Evolutionary conservation across 352 stramenopile genomes (phyloP).

Genomic region (Globisporangium cederbergense): DNA sequence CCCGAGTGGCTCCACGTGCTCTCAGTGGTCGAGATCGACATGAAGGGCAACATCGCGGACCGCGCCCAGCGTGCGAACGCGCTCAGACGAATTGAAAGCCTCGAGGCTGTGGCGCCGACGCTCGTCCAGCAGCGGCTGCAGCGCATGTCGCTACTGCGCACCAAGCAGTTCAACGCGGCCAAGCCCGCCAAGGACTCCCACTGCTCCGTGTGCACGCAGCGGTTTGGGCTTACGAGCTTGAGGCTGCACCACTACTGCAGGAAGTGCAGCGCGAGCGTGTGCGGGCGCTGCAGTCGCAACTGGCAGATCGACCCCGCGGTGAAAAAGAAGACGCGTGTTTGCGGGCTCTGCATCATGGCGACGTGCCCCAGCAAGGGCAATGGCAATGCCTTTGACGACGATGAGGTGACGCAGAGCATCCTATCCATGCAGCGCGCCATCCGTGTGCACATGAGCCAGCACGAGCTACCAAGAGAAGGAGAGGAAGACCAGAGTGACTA

Average conservation of each 20-base stretch:
- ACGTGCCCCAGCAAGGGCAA: slow-evolving; percentile 1
- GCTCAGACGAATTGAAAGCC: slow-evolving; percentile 6
- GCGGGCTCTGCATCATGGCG: slow-evolving; percentile 13
- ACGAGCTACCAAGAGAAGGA: background rate
- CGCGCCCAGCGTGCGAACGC: slow-evolving; percentile 17
- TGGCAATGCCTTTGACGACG: background rate
- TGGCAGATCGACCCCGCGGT: background rate
- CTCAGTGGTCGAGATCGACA: slow-evolving; percentile 24
- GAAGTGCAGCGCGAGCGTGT: slow-evolving; percentile 20
- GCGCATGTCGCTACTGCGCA: slow-evolving; percentile 19
- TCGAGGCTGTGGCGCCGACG: slow-evolving; percentile 11
- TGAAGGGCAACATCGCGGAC: slow-evolving; percentile 23
- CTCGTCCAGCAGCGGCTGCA: slow-evolving; percentile 19
- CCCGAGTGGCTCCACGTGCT: slow-evolving; percentile 26
- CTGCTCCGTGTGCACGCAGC: slow-evolving; percentile 20
- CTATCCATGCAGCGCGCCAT: slow-evolving; percentile 10
- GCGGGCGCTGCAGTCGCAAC: slow-evolving; percentile 19
- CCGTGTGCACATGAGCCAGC: background rate
- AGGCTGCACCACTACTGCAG: slow-evolving; percentile 16
- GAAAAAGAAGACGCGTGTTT: slow-evolving; percentile 21
- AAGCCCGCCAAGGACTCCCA: slow-evolving; percentile 15
- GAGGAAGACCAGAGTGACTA: background rate
- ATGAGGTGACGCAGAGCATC: background rate
- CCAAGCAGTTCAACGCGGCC: slow-evolving; percentile 14
- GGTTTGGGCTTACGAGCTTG: slow-evolving; percentile 18